These are phyloP conservation scores for Fraxinus baroniana DNA, from an alignment of 305 asterid genomes.

Conservation along the genomic window DNA sequence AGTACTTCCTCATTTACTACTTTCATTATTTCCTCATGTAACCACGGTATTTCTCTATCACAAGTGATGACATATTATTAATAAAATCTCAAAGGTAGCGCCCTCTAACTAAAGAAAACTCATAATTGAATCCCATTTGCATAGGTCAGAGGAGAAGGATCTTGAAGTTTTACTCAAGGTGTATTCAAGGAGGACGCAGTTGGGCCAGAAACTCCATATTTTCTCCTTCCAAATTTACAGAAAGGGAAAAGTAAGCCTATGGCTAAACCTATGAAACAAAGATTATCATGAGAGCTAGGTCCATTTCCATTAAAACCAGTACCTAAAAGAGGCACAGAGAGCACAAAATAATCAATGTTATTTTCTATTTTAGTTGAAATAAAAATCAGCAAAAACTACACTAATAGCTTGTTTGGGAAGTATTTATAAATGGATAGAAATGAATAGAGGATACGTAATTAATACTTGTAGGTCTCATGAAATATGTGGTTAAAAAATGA, in stretches of 20 bases:
- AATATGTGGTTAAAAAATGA: too few relatives aligned
- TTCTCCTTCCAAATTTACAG: neutral
- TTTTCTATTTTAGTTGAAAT: slow-evolving; percentile 14
- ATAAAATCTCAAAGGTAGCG: too few relatives aligned
- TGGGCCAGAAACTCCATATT: neutral
- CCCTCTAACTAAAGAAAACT: neutral
- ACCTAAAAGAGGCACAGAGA: neutral
- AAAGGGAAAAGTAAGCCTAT: neutral
- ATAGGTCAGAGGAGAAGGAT: neutral
- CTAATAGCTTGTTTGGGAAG: too few relatives aligned
- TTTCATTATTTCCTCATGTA: too few relatives aligned
- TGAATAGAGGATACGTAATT: too few relatives aligned
- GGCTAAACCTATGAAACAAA: slow-evolving; percentile 7
- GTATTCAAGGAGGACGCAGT: neutral
- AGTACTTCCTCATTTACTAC: too few relatives aligned
- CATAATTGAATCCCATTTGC: neutral
- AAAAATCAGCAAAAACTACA: neutral
- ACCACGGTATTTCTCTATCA: too few relatives aligned
- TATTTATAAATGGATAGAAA: too few relatives aligned
- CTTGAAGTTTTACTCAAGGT: neutral
- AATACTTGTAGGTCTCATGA: too few relatives aligned
- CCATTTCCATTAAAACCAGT: slow-evolving; percentile 13
- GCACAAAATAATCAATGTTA: neutral
- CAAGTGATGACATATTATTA: too few relatives aligned
- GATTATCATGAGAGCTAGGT: slow-evolving; percentile 6